Percentiles rank a stretch among this genome's conserved stretches.
phyloP scores from a whole-genome alignment of 129 eudicot genomes.

The Deinandra increscens region DNA sequence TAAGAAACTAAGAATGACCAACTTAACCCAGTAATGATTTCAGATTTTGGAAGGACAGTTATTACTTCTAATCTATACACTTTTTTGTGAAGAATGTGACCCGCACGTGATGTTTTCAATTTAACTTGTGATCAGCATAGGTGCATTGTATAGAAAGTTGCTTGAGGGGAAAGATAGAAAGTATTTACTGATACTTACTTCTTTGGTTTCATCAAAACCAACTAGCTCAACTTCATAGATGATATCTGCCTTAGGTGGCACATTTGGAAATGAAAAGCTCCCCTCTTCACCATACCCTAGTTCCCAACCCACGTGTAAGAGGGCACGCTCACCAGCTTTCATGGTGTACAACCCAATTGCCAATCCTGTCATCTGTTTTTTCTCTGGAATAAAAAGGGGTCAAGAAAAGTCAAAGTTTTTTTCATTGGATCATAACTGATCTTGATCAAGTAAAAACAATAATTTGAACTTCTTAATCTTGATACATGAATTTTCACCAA shows the following conservation, averaged over 20 bases:
- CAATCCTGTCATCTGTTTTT: conserved; percentile 81
- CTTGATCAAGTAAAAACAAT: background rate
- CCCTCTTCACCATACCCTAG: conserved; percentile 97
- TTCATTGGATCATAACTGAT: background rate
- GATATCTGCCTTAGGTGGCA: conserved; percentile 88
- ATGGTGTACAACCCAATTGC: conserved; percentile 79
- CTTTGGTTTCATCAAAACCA: conserved; percentile 96
- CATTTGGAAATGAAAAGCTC: conserved; percentile 94
- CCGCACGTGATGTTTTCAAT: background rate
- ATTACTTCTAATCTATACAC: background rate
- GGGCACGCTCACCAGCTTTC: conserved; percentile 91
- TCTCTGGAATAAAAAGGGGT: conserved; percentile 52
- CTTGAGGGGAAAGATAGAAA: background rate
- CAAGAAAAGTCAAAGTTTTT: conserved; percentile 13
- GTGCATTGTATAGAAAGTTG: background rate
- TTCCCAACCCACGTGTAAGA: conserved; percentile 89
- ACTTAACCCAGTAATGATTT: conserved; percentile 6
- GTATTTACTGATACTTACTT: conserved; percentile 48
- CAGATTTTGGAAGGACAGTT: background rate
- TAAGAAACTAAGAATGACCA: background rate
- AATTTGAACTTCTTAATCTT: background rate
- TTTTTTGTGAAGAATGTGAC: background rate
- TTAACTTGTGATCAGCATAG: background rate
- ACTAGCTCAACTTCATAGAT: conserved; percentile 89
- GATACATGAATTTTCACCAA: background rate